Conservation (phyloP, 352 stramenopile species). For the Albugo candida region DNA sequence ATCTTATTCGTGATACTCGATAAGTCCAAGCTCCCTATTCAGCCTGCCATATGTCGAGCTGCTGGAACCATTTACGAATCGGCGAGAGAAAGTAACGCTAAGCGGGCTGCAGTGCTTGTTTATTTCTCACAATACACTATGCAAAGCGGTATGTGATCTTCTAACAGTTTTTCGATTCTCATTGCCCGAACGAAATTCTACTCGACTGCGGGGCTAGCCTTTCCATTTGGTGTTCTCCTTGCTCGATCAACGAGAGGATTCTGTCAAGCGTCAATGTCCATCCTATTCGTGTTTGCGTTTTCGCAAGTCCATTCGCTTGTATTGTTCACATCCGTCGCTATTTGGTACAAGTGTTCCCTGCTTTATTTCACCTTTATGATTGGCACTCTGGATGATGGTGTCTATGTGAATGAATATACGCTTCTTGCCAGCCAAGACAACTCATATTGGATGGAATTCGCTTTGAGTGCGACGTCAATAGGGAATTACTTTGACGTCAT, state of each 20-base stretch:
- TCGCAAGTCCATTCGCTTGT: conserved; percentile 72
- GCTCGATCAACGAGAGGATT: conserved; percentile 79
- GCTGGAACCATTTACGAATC: background rate
- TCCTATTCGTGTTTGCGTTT: conserved; percentile 80
- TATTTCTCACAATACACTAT: conserved; percentile 90
- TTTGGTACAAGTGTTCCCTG: conserved; percentile 74
- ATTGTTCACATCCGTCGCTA: conserved; percentile 73
- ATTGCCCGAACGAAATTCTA: conserved; percentile 76
- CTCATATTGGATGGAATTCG: conserved; percentile 61
- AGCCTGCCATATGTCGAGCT: background rate
- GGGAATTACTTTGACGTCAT: conserved; percentile 80
- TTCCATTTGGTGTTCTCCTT: conserved; percentile 86
- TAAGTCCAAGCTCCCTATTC: conserved; percentile 14
- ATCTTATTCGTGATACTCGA: conserved; percentile 46
- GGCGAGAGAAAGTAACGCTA: background rate
- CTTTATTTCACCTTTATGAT: conserved; percentile 69
- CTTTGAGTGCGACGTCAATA: conserved; percentile 69
- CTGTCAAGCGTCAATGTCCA: conserved; percentile 35
- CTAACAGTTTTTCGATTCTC: conserved; percentile 84
- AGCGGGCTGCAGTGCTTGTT: conserved; percentile 27
- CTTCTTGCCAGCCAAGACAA: conserved; percentile 69
- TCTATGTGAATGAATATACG: conserved; percentile 86
- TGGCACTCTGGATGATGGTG: conserved; percentile 72
- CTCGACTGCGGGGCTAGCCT: conserved; percentile 73
- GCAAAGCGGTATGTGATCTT: conserved; percentile 84